Conservation (phyloP, 257 asterid genomes). For the Solanum lycopersicoides region DNA sequence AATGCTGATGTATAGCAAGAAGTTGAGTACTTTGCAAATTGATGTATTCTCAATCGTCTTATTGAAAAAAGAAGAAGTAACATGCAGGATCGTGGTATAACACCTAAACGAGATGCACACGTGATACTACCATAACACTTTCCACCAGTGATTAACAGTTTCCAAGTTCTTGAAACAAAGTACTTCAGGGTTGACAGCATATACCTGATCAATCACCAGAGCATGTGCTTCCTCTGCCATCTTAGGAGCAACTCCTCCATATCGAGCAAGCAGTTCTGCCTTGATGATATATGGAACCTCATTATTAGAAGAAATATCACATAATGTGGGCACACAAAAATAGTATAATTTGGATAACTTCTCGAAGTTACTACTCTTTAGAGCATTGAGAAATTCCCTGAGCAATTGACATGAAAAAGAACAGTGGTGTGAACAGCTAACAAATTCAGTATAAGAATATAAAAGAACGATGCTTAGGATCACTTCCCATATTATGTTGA, state of each 20-base stretch:
- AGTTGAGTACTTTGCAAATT: neutral
- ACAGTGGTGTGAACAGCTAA: neutral
- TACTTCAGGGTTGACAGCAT: neutral
- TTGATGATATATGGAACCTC: constrained; percentile 18
- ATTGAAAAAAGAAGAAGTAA: neutral
- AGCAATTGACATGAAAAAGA: neutral
- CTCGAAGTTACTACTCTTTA: neutral
- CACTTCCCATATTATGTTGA: neutral
- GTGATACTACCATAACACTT: neutral
- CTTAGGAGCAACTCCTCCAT: constrained; percentile 98
- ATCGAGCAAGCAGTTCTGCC: constrained; percentile 84
- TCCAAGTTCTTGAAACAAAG: neutral
- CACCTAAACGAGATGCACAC: neutral
- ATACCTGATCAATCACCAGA: constrained; percentile 81
- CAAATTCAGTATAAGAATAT: neutral
- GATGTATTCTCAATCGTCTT: neutral
- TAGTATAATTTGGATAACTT: neutral
- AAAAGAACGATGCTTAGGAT: neutral
- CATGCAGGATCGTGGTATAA: neutral
- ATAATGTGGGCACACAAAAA: neutral
- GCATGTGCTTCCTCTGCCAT: constrained; percentile 98
- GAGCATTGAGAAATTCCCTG: neutral
- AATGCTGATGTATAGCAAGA: neutral
- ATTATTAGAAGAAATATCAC: neutral
- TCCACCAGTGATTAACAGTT: neutral